Conservation (phyloP, 352 stramenopile genomes). For the Thraustotheca clavata region DNA sequence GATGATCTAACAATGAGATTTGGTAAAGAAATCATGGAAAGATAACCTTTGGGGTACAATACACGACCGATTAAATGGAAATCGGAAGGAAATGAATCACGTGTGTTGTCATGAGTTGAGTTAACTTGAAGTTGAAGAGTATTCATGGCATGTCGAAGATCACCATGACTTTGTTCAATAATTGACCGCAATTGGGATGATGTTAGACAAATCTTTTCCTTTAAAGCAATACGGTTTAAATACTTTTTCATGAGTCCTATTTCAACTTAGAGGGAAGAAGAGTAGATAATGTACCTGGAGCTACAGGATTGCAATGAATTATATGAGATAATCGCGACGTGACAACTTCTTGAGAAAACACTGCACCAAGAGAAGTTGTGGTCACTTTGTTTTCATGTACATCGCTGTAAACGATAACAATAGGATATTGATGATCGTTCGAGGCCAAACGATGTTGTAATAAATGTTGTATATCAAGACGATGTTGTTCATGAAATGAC, state of each 20-base stretch:
- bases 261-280: not conserved
- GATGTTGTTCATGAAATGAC: slow-evolving; percentile 5
- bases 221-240: slow-evolving; percentile 32
- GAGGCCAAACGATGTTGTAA: not conserved
- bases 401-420: slow-evolving; percentile 79
- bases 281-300: slow-evolving; percentile 32
- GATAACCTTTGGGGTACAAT: slow-evolving; percentile 46
- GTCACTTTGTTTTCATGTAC: slow-evolving; percentile 70
- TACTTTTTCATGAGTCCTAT: slow-evolving; percentile 49
- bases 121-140: slow-evolving; percentile 44
- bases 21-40: not conserved
- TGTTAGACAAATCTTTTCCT: slow-evolving; percentile 28
- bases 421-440: slow-evolving; percentile 34
- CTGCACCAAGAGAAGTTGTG: slow-evolving; percentile 38
- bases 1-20: not conserved
- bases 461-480: slow-evolving; percentile 8
- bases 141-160: slow-evolving; percentile 74
- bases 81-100: slow-evolving; percentile 73
- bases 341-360: slow-evolving; percentile 62
- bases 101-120: slow-evolving; percentile 18
- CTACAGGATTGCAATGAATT: slow-evolving; percentile 75
- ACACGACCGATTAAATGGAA: slow-evolving; percentile 76
- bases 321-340: slow-evolving; percentile 54
- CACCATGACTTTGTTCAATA: slow-evolving; percentile 52
- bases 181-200: slow-evolving; percentile 36